Evolutionary conservation across 306 rosid species (phyloP), one percentile per base, ranked within the genome.

Genomic region (Neltuma alba): DNA sequence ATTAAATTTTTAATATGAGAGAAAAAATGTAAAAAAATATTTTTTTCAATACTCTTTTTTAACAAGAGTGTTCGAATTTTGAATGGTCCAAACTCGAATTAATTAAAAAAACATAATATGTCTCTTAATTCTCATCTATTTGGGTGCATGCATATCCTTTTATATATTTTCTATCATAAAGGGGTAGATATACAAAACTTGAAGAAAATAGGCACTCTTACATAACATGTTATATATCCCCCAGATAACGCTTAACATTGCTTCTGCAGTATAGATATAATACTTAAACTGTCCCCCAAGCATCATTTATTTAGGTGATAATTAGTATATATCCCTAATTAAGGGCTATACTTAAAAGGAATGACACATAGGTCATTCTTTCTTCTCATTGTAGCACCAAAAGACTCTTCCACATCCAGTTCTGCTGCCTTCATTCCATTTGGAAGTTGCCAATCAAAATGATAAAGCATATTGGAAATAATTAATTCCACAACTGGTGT

Each of bases 361-460:
- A 58, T 8, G 3, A 27, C 18, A 25, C 64, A 25, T 27, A 58
- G 34, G 30, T 25, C 64, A 1, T 23, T 58, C 33, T 58, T 27
- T 20, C 65, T 27, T 58, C 64, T 58, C 15, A 58, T 11, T 0
- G 34, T 58, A 10, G 64, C 64, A 11, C 64, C 36, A 58, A 58
- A 58, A 13, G 20, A 58, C 36, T 58, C 64, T 27, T 27, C 16
- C 18, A 27, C 30, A 9, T 58, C 36, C 36, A 11, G 27, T 27
- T 58, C 65, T 12, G 27, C 20, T 27, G 36, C 36, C 20, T 27
- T 58, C 65, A 58, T 58, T 11, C 9, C 20, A 1, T 27, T 27
- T 1, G 65, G 33, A 58, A 58, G 65, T 58, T 58, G 12, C 65
- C 65, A 58, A 58, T 58, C 65, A 58, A 58, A 58, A 27, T 58